phyloP scores from a whole-genome alignment of 129 eudicot species.

The Apium graveolens region DNA sequence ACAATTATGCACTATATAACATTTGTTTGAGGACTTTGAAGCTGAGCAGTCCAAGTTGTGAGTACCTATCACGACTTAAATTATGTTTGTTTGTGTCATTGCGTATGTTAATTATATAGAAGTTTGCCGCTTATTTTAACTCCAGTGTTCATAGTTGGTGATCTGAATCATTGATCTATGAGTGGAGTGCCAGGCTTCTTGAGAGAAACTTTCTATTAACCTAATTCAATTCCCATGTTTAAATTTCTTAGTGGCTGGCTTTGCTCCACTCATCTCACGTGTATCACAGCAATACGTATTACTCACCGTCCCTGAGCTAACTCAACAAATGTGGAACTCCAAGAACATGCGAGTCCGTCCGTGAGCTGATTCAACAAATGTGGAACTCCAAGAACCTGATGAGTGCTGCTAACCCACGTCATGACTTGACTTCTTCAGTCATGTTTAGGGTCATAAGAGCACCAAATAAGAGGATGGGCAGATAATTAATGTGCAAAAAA shows the following conservation, averaged over 20 bases:
- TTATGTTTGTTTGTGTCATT: neutral
- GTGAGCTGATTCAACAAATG: no score
- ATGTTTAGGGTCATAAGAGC: no score
- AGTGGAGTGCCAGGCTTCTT: conserved; percentile 90
- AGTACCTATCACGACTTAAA: conserved; percentile 15
- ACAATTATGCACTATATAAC: conserved; percentile 83
- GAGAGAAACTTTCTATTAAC: conserved; percentile 75
- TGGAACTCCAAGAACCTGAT: no score
- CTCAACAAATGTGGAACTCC: conserved; percentile 93
- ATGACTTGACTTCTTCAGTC: no score
- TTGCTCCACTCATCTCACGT: conserved; percentile 88
- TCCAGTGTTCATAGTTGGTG: conserved; percentile 59
- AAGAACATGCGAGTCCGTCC: no score
- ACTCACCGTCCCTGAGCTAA: conserved; percentile 83
- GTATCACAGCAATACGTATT: conserved; percentile 86
- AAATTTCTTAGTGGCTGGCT: conserved; percentile 92
- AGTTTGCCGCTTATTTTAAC: neutral
- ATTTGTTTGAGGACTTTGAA: conserved; percentile 86
- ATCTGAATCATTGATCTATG: conserved; percentile 86
- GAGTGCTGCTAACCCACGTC: no score
- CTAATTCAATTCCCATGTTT: conserved; percentile 86
- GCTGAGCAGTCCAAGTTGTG: conserved; percentile 91
- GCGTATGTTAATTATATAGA: neutral
- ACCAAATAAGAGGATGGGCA: no score
- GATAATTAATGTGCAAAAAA: no score